phyloP scores from a whole-genome alignment of 208 protist genomes.

The Blechomonas ayalai region DNA sequence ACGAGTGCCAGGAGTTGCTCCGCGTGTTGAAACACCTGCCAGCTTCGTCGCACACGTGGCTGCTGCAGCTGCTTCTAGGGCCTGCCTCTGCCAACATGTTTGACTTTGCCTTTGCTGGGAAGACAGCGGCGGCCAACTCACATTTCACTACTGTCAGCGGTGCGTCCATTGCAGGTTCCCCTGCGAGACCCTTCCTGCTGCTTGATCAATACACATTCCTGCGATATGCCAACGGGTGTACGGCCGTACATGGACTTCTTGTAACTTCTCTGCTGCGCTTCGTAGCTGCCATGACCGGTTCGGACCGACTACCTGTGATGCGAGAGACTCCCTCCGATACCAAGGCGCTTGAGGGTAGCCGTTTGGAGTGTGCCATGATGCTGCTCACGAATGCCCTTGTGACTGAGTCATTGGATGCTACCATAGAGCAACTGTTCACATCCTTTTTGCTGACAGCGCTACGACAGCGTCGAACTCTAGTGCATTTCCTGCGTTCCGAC shows the following conservation, averaged over 20 bases:
- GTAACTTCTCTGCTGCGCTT: slow-evolving; percentile 54
- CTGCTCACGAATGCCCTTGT: slow-evolving; percentile 64
- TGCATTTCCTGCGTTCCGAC: slow-evolving; percentile 36
- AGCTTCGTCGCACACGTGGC: slow-evolving; percentile 31
- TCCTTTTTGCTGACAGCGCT: slow-evolving; percentile 28
- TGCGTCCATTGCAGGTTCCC: neutral
- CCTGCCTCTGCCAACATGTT: slow-evolving; percentile 65
- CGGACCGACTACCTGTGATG: slow-evolving; percentile 13
- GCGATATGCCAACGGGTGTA: slow-evolving; percentile 73
- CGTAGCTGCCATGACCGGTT: slow-evolving; percentile 43
- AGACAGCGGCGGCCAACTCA: neutral
- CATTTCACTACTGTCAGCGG: neutral
- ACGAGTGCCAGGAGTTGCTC: slow-evolving; percentile 35
- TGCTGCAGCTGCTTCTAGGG: slow-evolving; percentile 58
- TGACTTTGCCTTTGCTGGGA: too few species aligned
- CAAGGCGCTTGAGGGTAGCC: too few species aligned
- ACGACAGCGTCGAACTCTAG: slow-evolving; percentile 33
- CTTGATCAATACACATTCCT: slow-evolving; percentile 63
- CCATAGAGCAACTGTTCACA: slow-evolving; percentile 41
- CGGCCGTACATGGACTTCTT: slow-evolving; percentile 36
- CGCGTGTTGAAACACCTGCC: slow-evolving; percentile 26
- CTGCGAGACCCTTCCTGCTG: slow-evolving; percentile 7
- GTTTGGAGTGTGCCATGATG: slow-evolving; percentile 36
- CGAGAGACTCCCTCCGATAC: too few species aligned
- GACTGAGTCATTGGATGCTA: slow-evolving; percentile 57